Base-by-base conservation (phyloP, 192 early-diverging fungal genomes). In the Coemansia sp. region DNA sequence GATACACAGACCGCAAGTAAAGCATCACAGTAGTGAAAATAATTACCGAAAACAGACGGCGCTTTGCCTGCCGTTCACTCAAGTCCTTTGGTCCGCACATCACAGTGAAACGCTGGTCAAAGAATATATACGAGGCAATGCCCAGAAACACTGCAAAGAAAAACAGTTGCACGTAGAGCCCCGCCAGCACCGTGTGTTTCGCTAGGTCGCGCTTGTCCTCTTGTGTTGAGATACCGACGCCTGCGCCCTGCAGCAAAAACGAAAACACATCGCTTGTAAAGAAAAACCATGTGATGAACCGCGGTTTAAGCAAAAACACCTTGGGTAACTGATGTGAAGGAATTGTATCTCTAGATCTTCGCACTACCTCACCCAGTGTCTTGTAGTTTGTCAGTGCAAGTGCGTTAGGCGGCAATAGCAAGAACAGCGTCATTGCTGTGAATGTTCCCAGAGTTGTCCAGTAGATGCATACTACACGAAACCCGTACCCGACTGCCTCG, bases 301-400 rank as follows among this genome's bases (percentile, higher is more conserved):
- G 53, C 6, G 75, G 76, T 2, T 59, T 69, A 14, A 83, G 51
- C 56, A 54, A 79, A 21, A 82, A 83, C 32, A 33, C 30, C 3
- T 7, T 36, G 5, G 54, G 57, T 0, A 31, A 30, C 5, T 23
- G 19, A 50, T 59, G 56, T 3, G 55, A 54, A 17, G 62, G 32
- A 7, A 64, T 21, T 21, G 22, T 5, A 14, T 17, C 62, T 21
- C 14, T 30, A 1, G 71, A 78, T 9, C 23, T 42, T 10, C 67
- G 65, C 8, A 73, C 70, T 2, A 82, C 56, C 17, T 83, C 67
- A 39, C 68, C 80, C 2, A 84, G 32, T 9, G 76, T 65, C 32
- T 83, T 84, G 66, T 83, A 84, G 62, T 84, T 83, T 19, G 71
- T 69, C 19, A 84, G 50, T 8, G 83, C 80, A 20, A 84, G 61